Evolutionary conservation across 2,329 filamentous ascomycete genomes (phyloP).

Genomic region (Polytolypa hystricis): DNA sequence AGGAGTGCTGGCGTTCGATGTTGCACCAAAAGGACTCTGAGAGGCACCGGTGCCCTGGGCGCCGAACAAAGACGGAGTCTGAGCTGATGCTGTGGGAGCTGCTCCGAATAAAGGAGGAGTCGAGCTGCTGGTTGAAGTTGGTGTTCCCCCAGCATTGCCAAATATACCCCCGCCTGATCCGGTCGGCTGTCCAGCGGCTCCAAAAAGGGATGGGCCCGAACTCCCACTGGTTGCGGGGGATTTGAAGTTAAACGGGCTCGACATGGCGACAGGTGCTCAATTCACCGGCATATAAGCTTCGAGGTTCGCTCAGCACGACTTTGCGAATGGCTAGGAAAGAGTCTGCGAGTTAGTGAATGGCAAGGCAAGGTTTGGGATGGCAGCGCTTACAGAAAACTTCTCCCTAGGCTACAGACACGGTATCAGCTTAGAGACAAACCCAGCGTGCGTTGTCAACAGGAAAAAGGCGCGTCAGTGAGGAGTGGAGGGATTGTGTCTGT

Average conservation of each 20-base stretch:
- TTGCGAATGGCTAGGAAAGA: no score
- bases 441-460: no score
- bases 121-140: conserved; percentile 4
- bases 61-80: conserved; percentile 8
- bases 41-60: neutral
- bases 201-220: conserved; percentile 12
- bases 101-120: conserved; percentile 7
- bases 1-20: conserved; percentile 13
- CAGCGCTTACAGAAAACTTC: no score
- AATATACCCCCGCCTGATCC: conserved; percentile 9
- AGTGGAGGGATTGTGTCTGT: no score
- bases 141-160: conserved; percentile 11
- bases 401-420: no score
- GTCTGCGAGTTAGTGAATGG: no score
- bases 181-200: conserved; percentile 1
- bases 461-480: no score
- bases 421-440: no score
- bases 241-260: conserved; percentile 29
- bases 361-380: no score
- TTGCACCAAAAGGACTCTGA: conserved; percentile 6
- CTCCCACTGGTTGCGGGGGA: conserved; percentile 25
- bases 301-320: no score
- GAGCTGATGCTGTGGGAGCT: conserved; percentile 2
- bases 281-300: neutral
- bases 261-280: conserved; percentile 18